Evolutionary conservation across 2,329 filamentous ascomycete genomes (phyloP), one percentile per base, ranked within the genome.

Genomic region (Pezicula carpinea): DNA sequence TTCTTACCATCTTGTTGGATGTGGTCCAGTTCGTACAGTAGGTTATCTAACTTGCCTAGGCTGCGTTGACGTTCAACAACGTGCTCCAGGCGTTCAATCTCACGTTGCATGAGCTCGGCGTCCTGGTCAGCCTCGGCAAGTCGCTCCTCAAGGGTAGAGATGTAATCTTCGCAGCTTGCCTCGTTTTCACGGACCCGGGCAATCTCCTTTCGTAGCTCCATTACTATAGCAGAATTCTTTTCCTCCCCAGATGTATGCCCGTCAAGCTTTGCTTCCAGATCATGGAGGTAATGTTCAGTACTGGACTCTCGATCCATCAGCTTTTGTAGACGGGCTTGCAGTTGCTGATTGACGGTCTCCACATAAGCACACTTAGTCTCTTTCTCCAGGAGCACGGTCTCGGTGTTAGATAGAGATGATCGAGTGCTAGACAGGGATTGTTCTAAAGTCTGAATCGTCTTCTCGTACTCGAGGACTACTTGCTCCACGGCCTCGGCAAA

Each of bases 401-500:
- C 95, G 0, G 87, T 91, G 53, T 74, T 85, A 10, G 93, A 86
- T 22, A 99, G 74, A 0, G 88, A 89, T 29, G 87, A 77, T 48
- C 93, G 81, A 1, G 93, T 97, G 60, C 83, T 93, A 0, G 91
- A 91, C 13, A 99, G 79, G 2, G 91, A 96, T 43, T 90, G 83
- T 66, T 99, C 93, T 14, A 99, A 77, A 44, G 82, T 86, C 65
- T 97, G 91, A 42, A 99, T 99, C 0, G 95, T 99, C 75, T 95
- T 97, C 66, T 99, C 95, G 64, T 99, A 99, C 68, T 99, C 93
- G 41, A 97, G 73, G 3, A 99, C 89, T 18, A 99, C 89, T 62
- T 95, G 88, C 61, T 99, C 93, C 17, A 99, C 92, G 22, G 92
- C 92, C 64, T 95, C 87, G 1, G 92, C 91, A 63, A 99, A 97